phyloP scores from a whole-genome alignment of 2,329 filamentous ascomycete species.

The Curvularia hawaiiensis region DNA sequence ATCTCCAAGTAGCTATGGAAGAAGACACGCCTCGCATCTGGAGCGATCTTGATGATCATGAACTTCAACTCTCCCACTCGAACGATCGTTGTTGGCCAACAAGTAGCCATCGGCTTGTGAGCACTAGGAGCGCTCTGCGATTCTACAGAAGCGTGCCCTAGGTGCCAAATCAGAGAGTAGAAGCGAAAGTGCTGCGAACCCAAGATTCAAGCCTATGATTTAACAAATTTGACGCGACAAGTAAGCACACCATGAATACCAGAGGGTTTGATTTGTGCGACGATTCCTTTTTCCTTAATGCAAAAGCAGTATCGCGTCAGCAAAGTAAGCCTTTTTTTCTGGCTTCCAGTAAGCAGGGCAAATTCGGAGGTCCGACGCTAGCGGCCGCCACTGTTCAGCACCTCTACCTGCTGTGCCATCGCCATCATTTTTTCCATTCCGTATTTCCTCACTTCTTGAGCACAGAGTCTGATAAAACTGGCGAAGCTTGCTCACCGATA shows the following conservation, averaged over 20 bases:
- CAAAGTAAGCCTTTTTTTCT: neutral
- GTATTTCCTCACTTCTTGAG: neutral
- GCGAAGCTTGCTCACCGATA: no score
- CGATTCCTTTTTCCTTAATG: neutral
- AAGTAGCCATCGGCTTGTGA: no score
- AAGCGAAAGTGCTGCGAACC: neutral
- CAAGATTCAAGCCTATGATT: neutral
- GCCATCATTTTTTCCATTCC: neutral
- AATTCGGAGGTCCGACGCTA: conserved; percentile 1
- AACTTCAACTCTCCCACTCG: neutral
- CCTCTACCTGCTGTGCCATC: neutral
- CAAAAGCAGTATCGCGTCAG: neutral
- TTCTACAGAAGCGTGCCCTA: no score
- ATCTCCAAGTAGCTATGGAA: no score
- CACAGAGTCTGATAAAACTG: neutral
- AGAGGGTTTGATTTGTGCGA: neutral
- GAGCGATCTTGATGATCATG: no score
- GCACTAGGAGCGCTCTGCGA: no score
- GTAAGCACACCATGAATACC: neutral
- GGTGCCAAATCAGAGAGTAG: neutral
- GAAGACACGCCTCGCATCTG: no score
- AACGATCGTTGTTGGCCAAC: no score
- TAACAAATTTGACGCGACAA: neutral
- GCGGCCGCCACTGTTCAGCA: neutral
- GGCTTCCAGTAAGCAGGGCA: neutral